These are phyloP conservation scores for Trichoderma pleuroti DNA, from an alignment of 2,329 filamentous ascomycete species.

Conservation along the genomic window DNA sequence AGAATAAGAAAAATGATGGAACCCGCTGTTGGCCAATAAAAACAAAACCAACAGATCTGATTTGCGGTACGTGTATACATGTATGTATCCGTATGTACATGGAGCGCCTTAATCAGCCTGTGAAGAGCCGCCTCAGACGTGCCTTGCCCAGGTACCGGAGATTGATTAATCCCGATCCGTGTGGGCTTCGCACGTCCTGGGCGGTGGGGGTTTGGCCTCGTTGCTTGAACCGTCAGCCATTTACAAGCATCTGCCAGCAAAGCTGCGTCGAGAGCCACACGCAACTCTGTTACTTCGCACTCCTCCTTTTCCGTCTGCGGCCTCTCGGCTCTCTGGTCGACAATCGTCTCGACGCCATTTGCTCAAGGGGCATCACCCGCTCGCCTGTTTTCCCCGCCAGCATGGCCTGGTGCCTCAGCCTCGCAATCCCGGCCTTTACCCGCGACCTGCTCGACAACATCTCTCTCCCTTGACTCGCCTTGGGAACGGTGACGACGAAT, in stretches of 20 bases:
- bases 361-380: neutral
- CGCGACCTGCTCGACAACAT: slow-evolving; percentile 3
- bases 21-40: neutral
- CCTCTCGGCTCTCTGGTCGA: neutral
- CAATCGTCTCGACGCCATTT: neutral
- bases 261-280: neutral
- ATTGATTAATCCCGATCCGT: slow-evolving; percentile 8
- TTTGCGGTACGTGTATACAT: neutral
- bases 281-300: neutral
- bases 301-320: neutral
- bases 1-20: neutral
- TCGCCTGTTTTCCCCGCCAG: neutral
- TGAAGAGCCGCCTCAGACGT: neutral
- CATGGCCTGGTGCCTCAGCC: slow-evolving; percentile 4
- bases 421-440: slow-evolving; percentile 12
- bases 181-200: neutral
- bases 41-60: neutral
- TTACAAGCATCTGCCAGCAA: neutral
- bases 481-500: slow-evolving; percentile 5
- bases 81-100: neutral
- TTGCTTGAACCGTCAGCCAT: neutral
- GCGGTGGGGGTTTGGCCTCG: slow-evolving; percentile 11
- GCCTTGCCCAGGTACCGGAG: neutral
- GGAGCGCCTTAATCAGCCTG: neutral
- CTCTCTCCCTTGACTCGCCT: slow-evolving; percentile 9